Conservation (phyloP, 2,329 filamentous ascomycete genomes). For the Alternaria brassicae region DNA sequence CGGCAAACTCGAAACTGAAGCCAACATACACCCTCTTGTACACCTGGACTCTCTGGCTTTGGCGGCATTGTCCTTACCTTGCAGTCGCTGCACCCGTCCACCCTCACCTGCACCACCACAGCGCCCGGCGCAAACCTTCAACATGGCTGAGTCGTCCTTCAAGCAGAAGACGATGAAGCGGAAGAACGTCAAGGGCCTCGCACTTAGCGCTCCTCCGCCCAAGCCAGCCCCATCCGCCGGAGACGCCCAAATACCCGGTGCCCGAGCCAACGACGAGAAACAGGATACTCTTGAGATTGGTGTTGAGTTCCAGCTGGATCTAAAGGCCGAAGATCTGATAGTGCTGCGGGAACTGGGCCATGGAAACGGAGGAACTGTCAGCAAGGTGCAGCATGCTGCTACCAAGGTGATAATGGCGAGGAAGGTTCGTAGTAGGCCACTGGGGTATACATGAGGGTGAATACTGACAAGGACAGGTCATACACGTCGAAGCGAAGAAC, state of each 20-base stretch:
- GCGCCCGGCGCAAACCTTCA: slow-evolving; percentile 30
- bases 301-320: slow-evolving; percentile 93
- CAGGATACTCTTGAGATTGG: slow-evolving; percentile 89
- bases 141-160: slow-evolving; percentile 66
- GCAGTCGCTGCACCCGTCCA: slow-evolving; percentile 9
- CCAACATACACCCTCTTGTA: slow-evolving; percentile 19
- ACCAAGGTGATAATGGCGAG: slow-evolving; percentile 97
- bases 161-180: slow-evolving; percentile 87
- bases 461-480: slow-evolving; percentile 69
- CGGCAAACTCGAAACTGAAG: slow-evolving; percentile 46
- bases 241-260: slow-evolving; percentile 68
- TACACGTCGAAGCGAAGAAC: slow-evolving; percentile 97
- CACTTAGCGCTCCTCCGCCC: slow-evolving; percentile 78
- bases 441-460: not conserved
- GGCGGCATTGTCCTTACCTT: slow-evolving; percentile 6
- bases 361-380: slow-evolving; percentile 97
- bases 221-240: slow-evolving; percentile 75
- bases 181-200: slow-evolving; percentile 98
- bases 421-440: slow-evolving; percentile 70
- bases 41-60: slow-evolving; percentile 19
- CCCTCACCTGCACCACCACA: slow-evolving; percentile 10
- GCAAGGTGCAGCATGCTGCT: slow-evolving; percentile 93
- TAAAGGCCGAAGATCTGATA: slow-evolving; percentile 89
- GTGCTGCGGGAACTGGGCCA: slow-evolving; percentile 93
- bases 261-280: slow-evolving; percentile 65